Evolutionary conservation across 2,329 filamentous ascomycete genomes (phyloP), one percentile per base, ranked within the genome.

Genomic region (Verticillium nubilum): DNA sequence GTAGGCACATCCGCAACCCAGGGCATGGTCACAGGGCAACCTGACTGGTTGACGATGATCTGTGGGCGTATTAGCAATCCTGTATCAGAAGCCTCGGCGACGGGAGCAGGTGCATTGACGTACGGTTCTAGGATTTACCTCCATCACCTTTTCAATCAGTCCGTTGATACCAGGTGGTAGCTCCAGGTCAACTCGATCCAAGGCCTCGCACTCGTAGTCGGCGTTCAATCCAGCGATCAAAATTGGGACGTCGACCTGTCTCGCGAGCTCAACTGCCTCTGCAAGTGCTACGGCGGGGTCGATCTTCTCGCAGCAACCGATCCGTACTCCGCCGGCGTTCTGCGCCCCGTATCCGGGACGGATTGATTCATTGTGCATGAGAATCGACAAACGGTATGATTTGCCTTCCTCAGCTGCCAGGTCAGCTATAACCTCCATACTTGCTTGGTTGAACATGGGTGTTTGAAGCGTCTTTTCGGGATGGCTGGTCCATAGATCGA

Each of bases 221-320:
- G 68, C 78, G 57, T 86, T 87, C 17, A 88, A 74, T 1, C 86
- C 86, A 1, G 84, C 82, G 3, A 70, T 60, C 0, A 70, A 56
- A 52, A 87, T 76, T 2, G 87, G 85, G 42, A 86, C 79, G 31
- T 88, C 84, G 0, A 81, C 81, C 17, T 78, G 73, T 62, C 77
- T 76, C 9, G 86, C 86, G 7, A 81, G 33, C 7, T 58, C 52
- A 5, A 61, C 59, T 0, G 66, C 66, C 9, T 59, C 56, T 15
- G 12, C 12, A 31, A 67, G 60, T 5, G 56, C 61, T 7, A 62
- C 42, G 4, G 59, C 60, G 2, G 56, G 52, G 9, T 63, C 42
- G 2, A 62, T 59, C 13, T 52, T 52, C 27, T 57, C 56, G 26
- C 42, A 56, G 15, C 58, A 42, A 4, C 60, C 58, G n/a, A 62